Percentiles rank a stretch among this genome's conserved stretches.
Conservation (phyloP, 306 rosid species). For the Malus orientalis region DNA sequence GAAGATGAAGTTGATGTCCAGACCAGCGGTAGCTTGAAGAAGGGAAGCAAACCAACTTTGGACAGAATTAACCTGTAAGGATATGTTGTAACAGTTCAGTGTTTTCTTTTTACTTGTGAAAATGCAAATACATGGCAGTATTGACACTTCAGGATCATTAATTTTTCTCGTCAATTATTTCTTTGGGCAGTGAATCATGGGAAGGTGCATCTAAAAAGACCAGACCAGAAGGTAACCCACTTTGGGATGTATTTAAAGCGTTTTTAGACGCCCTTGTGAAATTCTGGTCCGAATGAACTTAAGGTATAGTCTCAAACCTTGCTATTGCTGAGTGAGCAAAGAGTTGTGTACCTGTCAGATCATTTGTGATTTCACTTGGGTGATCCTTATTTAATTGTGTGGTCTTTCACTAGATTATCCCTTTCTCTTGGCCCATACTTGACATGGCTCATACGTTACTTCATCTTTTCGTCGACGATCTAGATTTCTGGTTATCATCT, state of each 20-base stretch:
- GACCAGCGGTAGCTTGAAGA: conserved; percentile 30
- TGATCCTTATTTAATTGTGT: background rate
- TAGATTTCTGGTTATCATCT: background rate
- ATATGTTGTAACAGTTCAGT: conserved; percentile 4
- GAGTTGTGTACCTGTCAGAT: conserved; percentile 11
- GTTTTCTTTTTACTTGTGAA: background rate
- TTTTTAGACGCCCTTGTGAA: conserved; percentile 53
- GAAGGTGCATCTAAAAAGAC: conserved; percentile 40
- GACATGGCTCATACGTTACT: background rate
- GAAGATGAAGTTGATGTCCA: conserved; percentile 29
- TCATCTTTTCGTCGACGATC: background rate
- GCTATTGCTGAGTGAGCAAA: conserved; percentile 10
- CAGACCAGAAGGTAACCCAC: conserved; percentile 39
- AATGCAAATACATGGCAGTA: background rate
- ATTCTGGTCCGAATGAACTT: conserved; percentile 68
- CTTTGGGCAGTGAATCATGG: conserved; percentile 84
- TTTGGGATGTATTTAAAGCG: conserved; percentile 44
- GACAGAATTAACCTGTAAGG: conserved; percentile 89
- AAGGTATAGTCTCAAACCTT: background rate
- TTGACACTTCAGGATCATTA: background rate
- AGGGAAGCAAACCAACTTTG: conserved; percentile 55
- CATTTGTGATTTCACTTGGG: conserved; percentile 11
- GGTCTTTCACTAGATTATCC: background rate
- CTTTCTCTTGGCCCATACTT: background rate
- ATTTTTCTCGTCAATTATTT: conserved; percentile 14